Percentiles rank a stretch among this genome's conserved stretches.
Conservation (phyloP, 2,329 filamentous ascomycete species). For the Microsporum canis region DNA sequence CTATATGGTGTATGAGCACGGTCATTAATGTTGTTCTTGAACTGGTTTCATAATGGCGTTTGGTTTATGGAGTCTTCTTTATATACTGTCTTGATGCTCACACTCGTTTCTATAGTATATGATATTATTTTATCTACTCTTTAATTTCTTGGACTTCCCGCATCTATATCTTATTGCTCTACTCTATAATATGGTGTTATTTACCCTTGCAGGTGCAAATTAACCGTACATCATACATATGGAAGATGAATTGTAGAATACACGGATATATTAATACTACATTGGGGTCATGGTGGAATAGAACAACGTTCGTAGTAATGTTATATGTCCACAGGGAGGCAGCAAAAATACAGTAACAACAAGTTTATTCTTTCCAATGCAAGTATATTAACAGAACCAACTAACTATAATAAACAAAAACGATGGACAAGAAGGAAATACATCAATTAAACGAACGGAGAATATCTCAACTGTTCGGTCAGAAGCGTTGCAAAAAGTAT, state of each 20-base stretch:
- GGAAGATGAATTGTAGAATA: too few species aligned
- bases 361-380: slow-evolving; percentile 2
- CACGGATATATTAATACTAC: too few species aligned
- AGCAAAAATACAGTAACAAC: neutral
- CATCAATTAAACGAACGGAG: neutral
- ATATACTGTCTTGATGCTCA: neutral
- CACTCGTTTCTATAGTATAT: neutral
- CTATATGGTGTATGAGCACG: slow-evolving; percentile 70
- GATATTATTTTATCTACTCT: neutral
- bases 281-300: too few species aligned
- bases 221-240: too few species aligned
- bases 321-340: too few species aligned
- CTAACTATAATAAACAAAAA: neutral
- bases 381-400: neutral
- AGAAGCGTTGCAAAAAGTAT: neutral
- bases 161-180: neutral
- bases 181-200: neutral
- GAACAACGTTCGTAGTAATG: too few species aligned
- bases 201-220: too few species aligned
- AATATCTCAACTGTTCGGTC: neutral
- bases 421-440: neutral
- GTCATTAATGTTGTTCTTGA: slow-evolving; percentile 72
- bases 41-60: slow-evolving; percentile 28
- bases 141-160: neutral
- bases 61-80: neutral